Base-by-base conservation (phyloP, 192 early-diverging fungal species). In the Coemansia asiatica region DNA sequence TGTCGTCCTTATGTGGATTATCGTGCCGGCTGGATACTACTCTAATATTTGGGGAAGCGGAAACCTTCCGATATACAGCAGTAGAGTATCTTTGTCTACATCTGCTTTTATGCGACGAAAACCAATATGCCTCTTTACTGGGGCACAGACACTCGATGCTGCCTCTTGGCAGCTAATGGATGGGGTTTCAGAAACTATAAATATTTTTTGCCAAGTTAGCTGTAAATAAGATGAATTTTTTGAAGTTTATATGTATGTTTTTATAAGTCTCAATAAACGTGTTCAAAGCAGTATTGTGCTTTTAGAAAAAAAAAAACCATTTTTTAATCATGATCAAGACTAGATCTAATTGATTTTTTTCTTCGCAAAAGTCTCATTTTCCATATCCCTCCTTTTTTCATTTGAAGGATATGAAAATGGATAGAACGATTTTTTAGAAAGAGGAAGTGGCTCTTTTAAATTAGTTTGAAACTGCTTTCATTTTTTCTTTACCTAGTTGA, bases 1-100 rank as follows among this genome's bases (percentile, higher is more conserved):
- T 70, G 82, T 84, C 3, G 23, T 72, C 22, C 72, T 75, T 7
- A 75, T 81, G 44, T 84, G 82, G 82, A 60, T 84, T 29, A 54
- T 77, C 12, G 63, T 64, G 13, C 76, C 76, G 22, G 59, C 68
- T 0, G 53, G 56, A 16, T 74, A 81, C 29, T 81, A 72, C 55
- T 64, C 38, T 10, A 79, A 82, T 29, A 46, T 69, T 18, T 83
- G 77, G 81, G 48, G 61, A 26, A 63, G 75, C 18, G 63, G 74
- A 19, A 64, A 44, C 26, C 69, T 71, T 29, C 77, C 79, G n/a
- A 83, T 82, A 6, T 40, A 66, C 54, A 44, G 29, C 31, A 50
- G 54, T 27, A 16, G 38, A 1, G 40, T 56, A 27, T 66, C 56
- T 29, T 87, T 31, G 81, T 85, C 46, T 85, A 84, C 63, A 64